Percentiles rank a stretch among this genome's conserved stretches.
Evolutionary conservation across 1,284 basidiomycete species (phyloP).

Genomic region (Moesziomyces sp.): DNA sequence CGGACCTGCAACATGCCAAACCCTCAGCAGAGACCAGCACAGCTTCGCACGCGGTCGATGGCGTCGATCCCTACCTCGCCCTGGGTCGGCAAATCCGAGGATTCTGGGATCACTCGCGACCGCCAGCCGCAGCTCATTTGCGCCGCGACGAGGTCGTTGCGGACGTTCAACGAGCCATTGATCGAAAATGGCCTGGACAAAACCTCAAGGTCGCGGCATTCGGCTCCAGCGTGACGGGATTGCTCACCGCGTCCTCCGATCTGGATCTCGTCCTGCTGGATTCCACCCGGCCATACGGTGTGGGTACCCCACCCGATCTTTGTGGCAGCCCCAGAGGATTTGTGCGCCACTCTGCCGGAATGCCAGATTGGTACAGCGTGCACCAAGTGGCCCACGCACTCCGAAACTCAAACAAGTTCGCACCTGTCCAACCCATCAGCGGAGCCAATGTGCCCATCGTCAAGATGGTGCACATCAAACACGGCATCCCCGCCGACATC

Average conservation of each 20-base stretch:
- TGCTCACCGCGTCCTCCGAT: constrained; percentile 49
- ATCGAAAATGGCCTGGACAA: constrained; percentile 36
- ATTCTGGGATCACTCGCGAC: constrained; percentile 41
- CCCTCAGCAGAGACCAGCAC: background rate
- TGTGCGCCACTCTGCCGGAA: constrained; percentile 16
- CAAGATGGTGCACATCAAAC: constrained; percentile 46
- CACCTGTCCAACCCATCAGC: constrained; percentile 33
- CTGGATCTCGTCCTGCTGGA: constrained; percentile 59
- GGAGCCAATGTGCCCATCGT: constrained; percentile 57
- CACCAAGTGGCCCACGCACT: constrained; percentile 30
- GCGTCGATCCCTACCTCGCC: constrained; percentile 16
- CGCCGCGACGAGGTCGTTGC: constrained; percentile 30
- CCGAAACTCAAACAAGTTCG: constrained; percentile 19
- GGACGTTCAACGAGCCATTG: constrained; percentile 47
- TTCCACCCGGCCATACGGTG: constrained; percentile 45
- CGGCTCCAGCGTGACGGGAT: constrained; percentile 58
- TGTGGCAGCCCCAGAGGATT: background rate
- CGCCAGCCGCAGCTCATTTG: constrained; percentile 5
- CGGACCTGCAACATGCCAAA: background rate
- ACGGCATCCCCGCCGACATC: constrained; percentile 49
- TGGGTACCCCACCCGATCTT: constrained; percentile 39
- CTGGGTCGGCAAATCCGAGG: constrained; percentile 41
- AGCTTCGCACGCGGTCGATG: background rate
- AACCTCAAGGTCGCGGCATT: constrained; percentile 51
- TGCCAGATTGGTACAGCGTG: constrained; percentile 51